These are phyloP conservation scores for Pichia sp. DNA, from an alignment of 1,139 yeast species.

Conservation along the genomic window DNA sequence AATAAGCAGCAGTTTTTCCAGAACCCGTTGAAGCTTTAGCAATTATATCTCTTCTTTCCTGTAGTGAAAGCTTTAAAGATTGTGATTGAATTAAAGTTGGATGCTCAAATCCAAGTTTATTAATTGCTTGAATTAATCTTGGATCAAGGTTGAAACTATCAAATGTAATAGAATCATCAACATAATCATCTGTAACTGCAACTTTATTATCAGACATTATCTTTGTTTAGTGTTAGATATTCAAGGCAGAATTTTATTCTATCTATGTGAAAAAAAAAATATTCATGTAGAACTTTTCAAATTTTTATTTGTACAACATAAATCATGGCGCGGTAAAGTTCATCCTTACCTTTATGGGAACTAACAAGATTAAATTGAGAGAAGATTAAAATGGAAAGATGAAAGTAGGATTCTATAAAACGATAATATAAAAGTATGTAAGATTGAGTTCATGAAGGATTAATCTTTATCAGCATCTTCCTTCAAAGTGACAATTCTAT, in stretches of 20 bases:
- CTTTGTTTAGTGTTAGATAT: neutral
- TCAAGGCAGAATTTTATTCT: too few relatives aligned
- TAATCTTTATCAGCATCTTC: slow-evolving; percentile 50
- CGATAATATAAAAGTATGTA: neutral
- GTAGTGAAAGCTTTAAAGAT: slow-evolving; percentile 86
- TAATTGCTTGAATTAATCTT: slow-evolving; percentile 76
- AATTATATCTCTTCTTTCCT: slow-evolving; percentile 77
- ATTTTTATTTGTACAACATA: too few relatives aligned
- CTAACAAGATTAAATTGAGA: neutral
- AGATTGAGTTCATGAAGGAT: neutral
- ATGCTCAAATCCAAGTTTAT: slow-evolving; percentile 68
- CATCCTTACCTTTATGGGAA: neutral
- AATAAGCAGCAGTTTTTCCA: slow-evolving; percentile 82
- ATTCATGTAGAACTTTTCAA: too few relatives aligned
- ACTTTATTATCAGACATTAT: slow-evolving; percentile 9
- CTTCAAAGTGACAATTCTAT: slow-evolving; percentile 85
- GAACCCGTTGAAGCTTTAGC: slow-evolving; percentile 82
- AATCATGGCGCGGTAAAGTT: neutral
- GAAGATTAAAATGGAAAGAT: too few relatives aligned
- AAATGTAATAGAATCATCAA: slow-evolving; percentile 67
- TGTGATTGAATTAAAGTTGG: slow-evolving; percentile 89
- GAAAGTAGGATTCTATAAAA: neutral
- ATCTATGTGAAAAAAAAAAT: too few relatives aligned
- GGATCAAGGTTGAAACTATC: slow-evolving; percentile 70
- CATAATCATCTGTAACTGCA: slow-evolving; percentile 56